Evolutionary conservation across 176 grass and related monocot genomes (phyloP), one percentile per base, ranked within the genome.

Genomic region (Tillandsia fasciculata): DNA sequence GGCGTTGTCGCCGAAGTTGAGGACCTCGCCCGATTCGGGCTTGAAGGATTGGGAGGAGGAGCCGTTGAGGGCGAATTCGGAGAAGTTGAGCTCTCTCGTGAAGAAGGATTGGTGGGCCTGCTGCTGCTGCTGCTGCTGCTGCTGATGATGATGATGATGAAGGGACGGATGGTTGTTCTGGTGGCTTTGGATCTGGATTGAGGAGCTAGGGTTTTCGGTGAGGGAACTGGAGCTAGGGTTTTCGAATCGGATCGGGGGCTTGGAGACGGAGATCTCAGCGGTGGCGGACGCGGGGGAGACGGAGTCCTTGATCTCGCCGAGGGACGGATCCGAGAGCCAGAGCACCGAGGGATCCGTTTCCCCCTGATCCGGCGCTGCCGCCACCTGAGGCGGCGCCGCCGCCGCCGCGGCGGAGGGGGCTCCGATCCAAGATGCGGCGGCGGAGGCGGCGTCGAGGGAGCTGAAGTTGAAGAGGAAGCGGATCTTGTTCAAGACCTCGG

Each of bases 331-430:
- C 27, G 86, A 77, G 29, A 96, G 86, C 93, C 93, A 96, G 12
- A 96, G 83, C 70, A 84, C 51, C 14, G 91, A 96, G 15, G 91
- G 92, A 71, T 96, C 92, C 18, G 83, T 86, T 66, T 96, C 92
- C 3, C 68, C 76, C 18, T 91, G 85, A 51, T 74, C 49, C 8
- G 61, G 29, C 48, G 23, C 48, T 8, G 75, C 69, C 66, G 28
- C 13, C 63, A 12, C 48, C 48, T 72, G 77, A 1, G 27, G 77
- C 14, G 33, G 28, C 47, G 26, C 42, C 53, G 79, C 57, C 3
- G 66, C 52, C 14, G 53, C 64, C 18, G 68, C 7, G 10, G 50
- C 50, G 47, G 82, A 6, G 63, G 26, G 24, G 58, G 70, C 63
- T 56, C 11, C 76, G 9, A 42, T 47, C 53, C 69, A 70, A 48